Base-by-base conservation (phyloP, 2,329 filamentous ascomycete genomes). In the Neonectria sp. region DNA sequence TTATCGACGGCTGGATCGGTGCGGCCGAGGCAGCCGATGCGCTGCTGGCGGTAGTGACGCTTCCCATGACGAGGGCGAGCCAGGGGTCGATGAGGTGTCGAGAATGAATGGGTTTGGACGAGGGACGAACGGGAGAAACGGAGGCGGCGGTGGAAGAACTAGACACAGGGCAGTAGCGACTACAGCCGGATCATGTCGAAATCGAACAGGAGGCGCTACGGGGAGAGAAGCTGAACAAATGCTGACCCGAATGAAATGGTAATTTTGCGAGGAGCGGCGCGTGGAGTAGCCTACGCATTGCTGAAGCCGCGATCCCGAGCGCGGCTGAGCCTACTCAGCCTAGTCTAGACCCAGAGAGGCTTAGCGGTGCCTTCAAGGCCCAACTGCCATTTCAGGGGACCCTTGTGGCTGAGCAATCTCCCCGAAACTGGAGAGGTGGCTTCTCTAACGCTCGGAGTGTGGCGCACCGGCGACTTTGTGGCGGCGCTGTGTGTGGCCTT, bases 1-100 rank as follows among this genome's bases (percentile, higher is more conserved):
- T 92, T 55, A 85, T 82, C 49, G 86, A 83, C 25, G 87, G 88
- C 69, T 89, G 89, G 52, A 83, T 82, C 51, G 88, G 87, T 55
- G 85, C 82, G 55, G 82, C 80, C 60, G 84, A 79, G 64, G 78
- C 77, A 64, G 76, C 76, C 25, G 77, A 75, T 65, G 74, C 73
- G 76, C 79, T 80, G 75, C 80, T 79, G 48, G 75, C 72, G 57
- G 79, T 71, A 57, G 76, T 76, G 68, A 76, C 76, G 73, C 83
- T 84, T 63, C 82, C 82, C 85, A 87, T 87, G 49, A 65, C 65
- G 51, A 69, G 59, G 37, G 63, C 60, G 45, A 56, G 65, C 65
- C 45, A 68, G 71, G 67, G 69, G 62, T 60, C 55, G 63, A 29
- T 27, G 60, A 60, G n/a, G 55, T 57, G 45, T 53, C 24, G 51